A percentile compares a stretch with the other conserved stretches of the same genome.
phyloP scores from a whole-genome alignment of 371 early-diverging fungal genomes.

The Actinomortierella ambigua region DNA sequence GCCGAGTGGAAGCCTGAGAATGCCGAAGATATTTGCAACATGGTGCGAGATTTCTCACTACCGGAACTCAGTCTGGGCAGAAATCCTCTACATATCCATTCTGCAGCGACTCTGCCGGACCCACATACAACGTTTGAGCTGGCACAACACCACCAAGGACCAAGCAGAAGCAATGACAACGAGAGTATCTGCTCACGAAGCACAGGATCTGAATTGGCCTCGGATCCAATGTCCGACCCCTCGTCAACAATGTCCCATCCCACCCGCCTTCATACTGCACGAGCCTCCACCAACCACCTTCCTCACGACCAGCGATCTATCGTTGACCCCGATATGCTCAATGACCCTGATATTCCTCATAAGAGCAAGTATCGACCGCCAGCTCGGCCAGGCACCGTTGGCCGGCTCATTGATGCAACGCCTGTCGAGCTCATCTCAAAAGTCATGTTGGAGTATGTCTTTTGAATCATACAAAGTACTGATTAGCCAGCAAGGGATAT shows the following conservation, averaged over 20 bases:
- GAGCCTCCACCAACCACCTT: too few relatives aligned
- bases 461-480: too few relatives aligned
- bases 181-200: too few relatives aligned
- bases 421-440: slow-evolving; percentile 31
- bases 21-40: slow-evolving; percentile 31
- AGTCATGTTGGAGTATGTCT: slow-evolving; percentile 36
- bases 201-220: too few relatives aligned
- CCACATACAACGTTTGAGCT: not conserved
- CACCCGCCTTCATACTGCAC: too few relatives aligned
- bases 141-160: not conserved
- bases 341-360: too few relatives aligned
- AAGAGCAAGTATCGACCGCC: slow-evolving; percentile 1
- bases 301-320: too few relatives aligned
- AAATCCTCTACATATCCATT: slow-evolving; percentile 4
- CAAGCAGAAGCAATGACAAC: not conserved
- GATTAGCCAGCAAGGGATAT: too few relatives aligned
- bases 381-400: slow-evolving; percentile 36
- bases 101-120: not conserved
- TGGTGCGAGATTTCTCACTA: slow-evolving; percentile 29
- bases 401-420: slow-evolving; percentile 34
- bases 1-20: slow-evolving; percentile 43
- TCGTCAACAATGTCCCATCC: too few relatives aligned
- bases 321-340: too few relatives aligned
- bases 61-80: slow-evolving; percentile 15
- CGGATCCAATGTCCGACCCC: too few relatives aligned